Conservation (phyloP, 805 yeast species). For the Metschnikowia noctiluminum region DNA sequence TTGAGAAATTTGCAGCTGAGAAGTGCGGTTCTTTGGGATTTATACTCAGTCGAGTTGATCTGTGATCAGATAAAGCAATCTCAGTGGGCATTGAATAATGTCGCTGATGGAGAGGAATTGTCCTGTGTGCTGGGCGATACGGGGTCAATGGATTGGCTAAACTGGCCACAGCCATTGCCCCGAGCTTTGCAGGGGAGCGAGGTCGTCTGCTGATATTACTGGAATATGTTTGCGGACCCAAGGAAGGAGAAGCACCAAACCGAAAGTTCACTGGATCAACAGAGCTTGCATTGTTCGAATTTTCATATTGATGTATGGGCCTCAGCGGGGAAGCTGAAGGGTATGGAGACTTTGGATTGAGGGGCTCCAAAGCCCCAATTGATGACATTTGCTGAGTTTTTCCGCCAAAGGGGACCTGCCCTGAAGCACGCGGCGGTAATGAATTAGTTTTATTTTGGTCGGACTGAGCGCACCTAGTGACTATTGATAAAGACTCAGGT, state of each 20-base stretch:
- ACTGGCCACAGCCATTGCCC: constrained; percentile 67
- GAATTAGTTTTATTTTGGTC: neutral
- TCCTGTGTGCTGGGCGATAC: constrained; percentile 23
- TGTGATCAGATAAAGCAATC: neutral
- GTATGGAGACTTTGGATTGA: constrained; percentile 5
- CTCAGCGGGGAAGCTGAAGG: constrained; percentile 6
- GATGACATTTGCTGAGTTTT: neutral
- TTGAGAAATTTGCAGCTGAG: constrained; percentile 1
- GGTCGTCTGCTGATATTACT: constrained; percentile 35
- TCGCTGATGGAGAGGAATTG: constrained; percentile 33
- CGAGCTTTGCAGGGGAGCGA: constrained; percentile 66
- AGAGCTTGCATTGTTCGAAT: constrained; percentile 26
- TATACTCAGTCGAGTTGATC: neutral
- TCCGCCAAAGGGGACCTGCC: neutral
- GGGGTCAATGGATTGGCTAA: constrained; percentile 37
- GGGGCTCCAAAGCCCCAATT: constrained; percentile 1
- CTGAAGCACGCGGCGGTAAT: neutral
- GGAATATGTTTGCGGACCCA: constrained; percentile 12
- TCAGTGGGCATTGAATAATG: constrained; percentile 43
- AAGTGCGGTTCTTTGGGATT: neutral
- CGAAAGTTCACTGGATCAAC: constrained; percentile 34
- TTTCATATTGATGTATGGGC: constrained; percentile 13
- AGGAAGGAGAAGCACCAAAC: constrained; percentile 30
- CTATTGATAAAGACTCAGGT: constrained; percentile 24
- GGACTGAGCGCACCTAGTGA: neutral